Conservation (phyloP, 306 rosid species). For the Ammopiptanthus mongolicus region DNA sequence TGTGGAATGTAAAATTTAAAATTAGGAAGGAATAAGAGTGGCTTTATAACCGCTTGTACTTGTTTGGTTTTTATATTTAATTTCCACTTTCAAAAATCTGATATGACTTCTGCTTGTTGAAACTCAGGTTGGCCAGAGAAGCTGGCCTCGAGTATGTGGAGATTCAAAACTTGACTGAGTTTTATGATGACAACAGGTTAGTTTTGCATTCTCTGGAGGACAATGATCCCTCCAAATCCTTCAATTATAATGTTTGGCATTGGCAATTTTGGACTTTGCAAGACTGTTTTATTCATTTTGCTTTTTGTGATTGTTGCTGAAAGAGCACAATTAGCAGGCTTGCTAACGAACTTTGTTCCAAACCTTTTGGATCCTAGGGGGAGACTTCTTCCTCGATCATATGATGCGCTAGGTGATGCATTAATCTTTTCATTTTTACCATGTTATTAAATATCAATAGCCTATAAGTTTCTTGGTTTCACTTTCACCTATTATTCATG, state of each 20-base stretch:
- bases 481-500: constrained; percentile 1
- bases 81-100: background rate
- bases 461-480: background rate
- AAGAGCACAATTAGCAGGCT: constrained; percentile 79
- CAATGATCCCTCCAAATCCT: constrained; percentile 8
- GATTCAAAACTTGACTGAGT: constrained; percentile 90
- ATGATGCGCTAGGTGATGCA: constrained; percentile 73
- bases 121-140: constrained; percentile 88
- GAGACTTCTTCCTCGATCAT: constrained; percentile 87
- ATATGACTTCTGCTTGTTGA: constrained; percentile 18
- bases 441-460: background rate
- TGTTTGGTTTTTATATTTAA: background rate
- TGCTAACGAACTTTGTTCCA: constrained; percentile 55
- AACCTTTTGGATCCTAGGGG: constrained; percentile 89
- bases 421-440: background rate
- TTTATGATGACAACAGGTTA: constrained; percentile 93
- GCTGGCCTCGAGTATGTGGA: constrained; percentile 95
- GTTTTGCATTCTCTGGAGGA: constrained; percentile 13
- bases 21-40: background rate
- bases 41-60: background rate
- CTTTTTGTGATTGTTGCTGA: constrained; percentile 20
- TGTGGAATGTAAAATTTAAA: background rate
- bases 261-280: constrained; percentile 4
- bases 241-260: background rate
- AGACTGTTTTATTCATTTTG: constrained; percentile 20